A percentile compares a stretch with the other conserved stretches of the same genome.
Conservation (phyloP, 2,329 filamentous ascomycete species). For the Fusarium liriodendri region DNA sequence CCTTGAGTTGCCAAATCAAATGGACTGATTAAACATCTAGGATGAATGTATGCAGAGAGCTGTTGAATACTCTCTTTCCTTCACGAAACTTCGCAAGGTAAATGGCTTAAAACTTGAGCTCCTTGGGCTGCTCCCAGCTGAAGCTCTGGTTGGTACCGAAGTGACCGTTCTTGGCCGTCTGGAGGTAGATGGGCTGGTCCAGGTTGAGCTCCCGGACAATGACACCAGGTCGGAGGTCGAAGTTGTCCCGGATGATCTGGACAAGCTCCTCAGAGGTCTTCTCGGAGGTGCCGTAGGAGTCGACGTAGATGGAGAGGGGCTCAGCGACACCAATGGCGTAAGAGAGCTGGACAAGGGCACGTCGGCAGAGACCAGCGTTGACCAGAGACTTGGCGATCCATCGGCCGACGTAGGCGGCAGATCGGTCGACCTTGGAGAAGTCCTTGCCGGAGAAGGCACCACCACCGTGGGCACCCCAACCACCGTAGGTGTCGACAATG, state of each 20-base stretch:
- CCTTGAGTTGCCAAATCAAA: slow-evolving; percentile 51
- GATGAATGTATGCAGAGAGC: slow-evolving; percentile 48
- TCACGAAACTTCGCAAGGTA: slow-evolving; percentile 25
- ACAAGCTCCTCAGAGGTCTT: slow-evolving; percentile 94
- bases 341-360: slow-evolving; percentile 95
- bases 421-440: slow-evolving; percentile 99
- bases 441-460: slow-evolving; percentile 99
- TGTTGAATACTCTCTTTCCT: slow-evolving; percentile 56
- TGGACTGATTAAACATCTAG: slow-evolving; percentile 53
- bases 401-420: slow-evolving; percentile 94
- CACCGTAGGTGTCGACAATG: slow-evolving; percentile 99
- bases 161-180: slow-evolving; percentile 99
- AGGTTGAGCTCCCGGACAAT: slow-evolving; percentile 98
- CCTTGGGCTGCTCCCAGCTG: slow-evolving; percentile 98
- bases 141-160: slow-evolving; percentile 97
- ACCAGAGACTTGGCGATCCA: slow-evolving; percentile 99
- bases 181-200: slow-evolving; percentile 95
- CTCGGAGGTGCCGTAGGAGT: slow-evolving; percentile 94
- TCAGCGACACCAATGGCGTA: slow-evolving; percentile 99
- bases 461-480: slow-evolving; percentile 99
- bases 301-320: slow-evolving; percentile 97
- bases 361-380: slow-evolving; percentile 86
- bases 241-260: slow-evolving; percentile 94
- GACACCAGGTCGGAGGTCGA: slow-evolving; percentile 97
- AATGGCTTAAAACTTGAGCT: slow-evolving; percentile 82